Evolutionary conservation across 257 asterid genomes (phyloP), one percentile per base, ranked within the genome.

Genomic region (Solanum stenotomum): DNA sequence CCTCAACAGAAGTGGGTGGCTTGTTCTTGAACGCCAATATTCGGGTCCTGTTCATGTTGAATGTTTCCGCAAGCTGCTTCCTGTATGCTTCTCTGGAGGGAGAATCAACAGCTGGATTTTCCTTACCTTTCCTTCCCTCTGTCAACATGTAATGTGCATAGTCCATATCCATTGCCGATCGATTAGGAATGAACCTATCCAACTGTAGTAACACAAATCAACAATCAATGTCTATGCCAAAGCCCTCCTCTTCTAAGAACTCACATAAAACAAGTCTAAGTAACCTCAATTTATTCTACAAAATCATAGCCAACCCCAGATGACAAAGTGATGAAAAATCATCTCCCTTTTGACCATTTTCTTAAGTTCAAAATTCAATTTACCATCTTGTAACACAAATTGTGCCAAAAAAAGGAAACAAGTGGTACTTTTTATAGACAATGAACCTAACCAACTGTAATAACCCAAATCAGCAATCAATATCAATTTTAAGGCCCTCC

Each of bases 101-200:
- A 85, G 89, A 91, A 88, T 68, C 87, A 22, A 65, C 78, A 56
- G 94, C 87, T 61, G 98, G 94, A 82, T 92, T 95, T 92, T 95
- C 94, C 95, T 95, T 95, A 91, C 93, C 95, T 92, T 92, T 93
- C 91, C 89, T 92, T 84, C 91, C 91, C 89, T 90, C 95, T 16
- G 97, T 94, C 25, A 95, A 92, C 97, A 95, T 95, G 93, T 89
- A 91, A 90, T 91, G 96, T 5, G 97, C 98, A 34, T 91, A 94
- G 74, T 93, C 97, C 18, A 94, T 91, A 86, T 95, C 96, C 94
- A 95, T 95, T 0, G 97, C 98, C 1, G 97, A 94, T 86, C 98
- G 89, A 84, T 95, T 95, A 1, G 98, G 98, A 38, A 95, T 95
- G 93, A 95, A 95, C 37, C 98, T 93, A 90, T 94, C 98, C 94